Conservation (phyloP, 78 protist species). For the Planoprotostelium fungivorum region DNA sequence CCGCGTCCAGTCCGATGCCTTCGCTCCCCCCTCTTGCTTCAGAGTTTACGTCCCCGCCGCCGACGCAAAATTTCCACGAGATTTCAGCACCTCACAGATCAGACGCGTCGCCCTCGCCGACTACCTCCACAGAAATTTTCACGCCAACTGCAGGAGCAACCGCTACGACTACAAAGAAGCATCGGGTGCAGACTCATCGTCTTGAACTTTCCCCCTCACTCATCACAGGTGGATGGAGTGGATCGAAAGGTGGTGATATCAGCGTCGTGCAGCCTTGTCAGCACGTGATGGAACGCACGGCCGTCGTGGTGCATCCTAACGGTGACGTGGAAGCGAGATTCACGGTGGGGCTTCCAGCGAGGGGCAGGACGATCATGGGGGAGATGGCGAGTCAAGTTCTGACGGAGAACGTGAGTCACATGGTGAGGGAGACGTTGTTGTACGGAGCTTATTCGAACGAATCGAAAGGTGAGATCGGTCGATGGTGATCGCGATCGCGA, state of each 20-base stretch:
- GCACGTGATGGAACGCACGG: conserved; percentile 40
- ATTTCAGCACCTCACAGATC: not conserved
- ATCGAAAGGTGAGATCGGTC: conserved; percentile 11
- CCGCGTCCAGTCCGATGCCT: not conserved
- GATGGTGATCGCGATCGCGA: too few relatives aligned
- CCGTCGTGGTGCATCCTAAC: not conserved
- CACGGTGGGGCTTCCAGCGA: conserved; percentile 44
- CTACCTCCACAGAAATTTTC: not conserved
- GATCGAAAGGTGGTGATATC: conserved; percentile 34
- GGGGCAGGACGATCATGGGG: conserved; percentile 35
- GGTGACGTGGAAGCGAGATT: conserved; percentile 34
- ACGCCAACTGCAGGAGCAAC: not conserved
- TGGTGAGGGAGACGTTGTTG: not conserved
- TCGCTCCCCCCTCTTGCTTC: not conserved
- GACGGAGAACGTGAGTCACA: not conserved
- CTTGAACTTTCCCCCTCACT: not conserved
- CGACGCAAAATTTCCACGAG: not conserved
- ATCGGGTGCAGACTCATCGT: not conserved
- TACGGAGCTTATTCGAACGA: not conserved
- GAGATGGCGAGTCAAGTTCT: not conserved
- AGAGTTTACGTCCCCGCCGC: not conserved
- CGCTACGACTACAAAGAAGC: not conserved
- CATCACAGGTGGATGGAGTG: not conserved
- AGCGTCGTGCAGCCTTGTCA: conserved; percentile 31
- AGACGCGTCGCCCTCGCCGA: not conserved